Evolutionary conservation across 2,329 filamentous ascomycete species (phyloP).

Genomic region (Lachnellula cervina): DNA sequence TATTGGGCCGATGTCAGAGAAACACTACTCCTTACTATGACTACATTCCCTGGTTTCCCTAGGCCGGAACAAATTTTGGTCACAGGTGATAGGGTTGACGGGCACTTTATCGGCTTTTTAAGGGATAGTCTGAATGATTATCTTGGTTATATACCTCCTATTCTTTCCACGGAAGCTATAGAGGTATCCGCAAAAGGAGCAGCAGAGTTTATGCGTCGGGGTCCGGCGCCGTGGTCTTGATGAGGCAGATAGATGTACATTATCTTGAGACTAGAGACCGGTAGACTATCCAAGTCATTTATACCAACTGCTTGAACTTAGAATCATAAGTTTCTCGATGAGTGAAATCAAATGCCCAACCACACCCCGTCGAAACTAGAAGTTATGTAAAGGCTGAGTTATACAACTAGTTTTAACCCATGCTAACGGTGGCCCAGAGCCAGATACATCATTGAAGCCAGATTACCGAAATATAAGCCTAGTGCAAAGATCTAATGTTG

Average conservation of each 20-base stretch:
- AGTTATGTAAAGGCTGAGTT: no score
- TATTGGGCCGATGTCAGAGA: conserved; percentile 4
- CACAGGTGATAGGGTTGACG: neutral
- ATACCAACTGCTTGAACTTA: no score
- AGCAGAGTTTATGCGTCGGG: conserved; percentile 1
- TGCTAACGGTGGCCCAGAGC: no score
- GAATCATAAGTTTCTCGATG: no score
- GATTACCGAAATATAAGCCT: no score
- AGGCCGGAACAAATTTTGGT: neutral
- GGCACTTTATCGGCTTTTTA: neutral
- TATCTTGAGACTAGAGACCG: neutral
- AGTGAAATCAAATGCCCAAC: no score
- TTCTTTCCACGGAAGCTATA: neutral
- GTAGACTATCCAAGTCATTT: no score
- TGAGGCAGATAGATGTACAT: no score
- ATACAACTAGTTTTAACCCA: no score
- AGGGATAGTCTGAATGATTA: neutral
- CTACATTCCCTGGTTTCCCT: neutral
- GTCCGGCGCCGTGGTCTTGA: neutral
- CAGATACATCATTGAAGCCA: no score
- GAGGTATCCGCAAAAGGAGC: neutral
- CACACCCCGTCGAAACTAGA: no score
- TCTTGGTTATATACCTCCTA: neutral
- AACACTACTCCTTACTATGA: neutral
- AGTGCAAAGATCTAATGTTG: no score